These are phyloP conservation scores for Gracilaria vermiculophylla DNA, from an alignment of 23 red algal species.

Conservation along the genomic window DNA sequence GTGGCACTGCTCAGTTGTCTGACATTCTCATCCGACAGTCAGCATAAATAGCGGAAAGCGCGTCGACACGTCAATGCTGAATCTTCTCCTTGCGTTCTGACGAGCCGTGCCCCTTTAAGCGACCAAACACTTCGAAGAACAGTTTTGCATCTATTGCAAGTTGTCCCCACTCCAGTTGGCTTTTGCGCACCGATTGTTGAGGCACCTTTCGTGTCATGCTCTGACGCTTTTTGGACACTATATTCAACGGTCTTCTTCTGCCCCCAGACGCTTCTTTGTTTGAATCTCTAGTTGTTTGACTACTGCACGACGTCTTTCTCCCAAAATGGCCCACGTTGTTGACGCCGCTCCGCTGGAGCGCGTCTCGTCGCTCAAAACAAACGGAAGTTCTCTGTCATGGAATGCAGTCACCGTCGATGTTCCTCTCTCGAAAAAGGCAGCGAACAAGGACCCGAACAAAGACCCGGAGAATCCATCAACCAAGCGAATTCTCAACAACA, in stretches of 20 bases:
- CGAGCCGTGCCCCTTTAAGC: too few relatives aligned
- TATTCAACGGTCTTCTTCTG: background rate
- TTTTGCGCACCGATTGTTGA: too few relatives aligned
- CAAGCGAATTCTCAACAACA: slow-evolving; percentile 28
- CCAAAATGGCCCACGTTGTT: background rate
- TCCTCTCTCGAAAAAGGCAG: background rate
- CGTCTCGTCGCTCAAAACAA: background rate
- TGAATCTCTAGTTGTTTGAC: background rate
- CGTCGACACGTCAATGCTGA: too few relatives aligned
- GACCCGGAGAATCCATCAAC: slow-evolving; percentile 2
- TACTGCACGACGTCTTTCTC: background rate
- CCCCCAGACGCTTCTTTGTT: background rate
- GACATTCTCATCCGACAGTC: too few relatives aligned
- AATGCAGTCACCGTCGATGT: background rate
- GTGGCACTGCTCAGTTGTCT: too few relatives aligned
- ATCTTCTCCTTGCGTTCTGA: too few relatives aligned
- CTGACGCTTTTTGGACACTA: too few relatives aligned
- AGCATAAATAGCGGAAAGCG: too few relatives aligned
- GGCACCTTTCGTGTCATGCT: too few relatives aligned
- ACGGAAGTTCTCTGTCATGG: slow-evolving; percentile 14
- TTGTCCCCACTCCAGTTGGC: too few relatives aligned
- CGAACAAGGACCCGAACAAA: background rate
- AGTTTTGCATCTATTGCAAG: too few relatives aligned
- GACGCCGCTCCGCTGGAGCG: background rate
- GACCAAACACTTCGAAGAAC: too few relatives aligned